These are phyloP conservation scores for Rhamnella rubrinervis DNA, from an alignment of 331 rosid species.

Conservation along the genomic window DNA sequence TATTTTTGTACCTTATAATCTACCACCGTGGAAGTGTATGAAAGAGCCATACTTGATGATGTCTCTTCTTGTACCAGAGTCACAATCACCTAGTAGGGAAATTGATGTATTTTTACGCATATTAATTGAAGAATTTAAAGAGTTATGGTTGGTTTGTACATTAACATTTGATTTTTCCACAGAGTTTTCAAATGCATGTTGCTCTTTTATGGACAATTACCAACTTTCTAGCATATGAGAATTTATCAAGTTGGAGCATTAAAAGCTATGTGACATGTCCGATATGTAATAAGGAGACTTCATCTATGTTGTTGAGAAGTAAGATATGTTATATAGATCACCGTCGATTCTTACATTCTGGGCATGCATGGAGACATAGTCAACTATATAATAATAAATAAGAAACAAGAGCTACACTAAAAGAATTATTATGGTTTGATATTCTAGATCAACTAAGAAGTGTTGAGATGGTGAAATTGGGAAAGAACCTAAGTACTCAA, in stretches of 20 bases:
- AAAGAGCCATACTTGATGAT: constrained; percentile 1
- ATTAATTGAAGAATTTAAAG: constrained; percentile 2
- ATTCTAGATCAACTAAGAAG: background rate
- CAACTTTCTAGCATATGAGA: background rate
- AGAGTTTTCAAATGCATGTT: background rate
- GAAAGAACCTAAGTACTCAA: background rate
- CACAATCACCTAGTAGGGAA: background rate
- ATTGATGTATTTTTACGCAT: constrained; percentile 8
- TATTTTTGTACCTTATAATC: constrained; percentile 2
- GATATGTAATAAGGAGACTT: background rate
- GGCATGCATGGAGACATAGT: background rate
- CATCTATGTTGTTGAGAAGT: background rate
- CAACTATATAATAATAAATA: background rate
- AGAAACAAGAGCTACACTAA: background rate
- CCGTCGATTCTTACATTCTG: background rate
- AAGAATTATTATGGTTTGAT: background rate
- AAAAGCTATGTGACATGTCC: constrained; percentile 1
- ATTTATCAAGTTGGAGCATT: background rate
- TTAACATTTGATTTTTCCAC: background rate
- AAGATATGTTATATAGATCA: background rate
- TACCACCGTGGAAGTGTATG: constrained; percentile 18
- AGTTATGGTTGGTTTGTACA: background rate
- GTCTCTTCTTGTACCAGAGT: background rate
- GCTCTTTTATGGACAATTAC: background rate
- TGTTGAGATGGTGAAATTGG: background rate